phyloP scores from a whole-genome alignment of 225 moss, liverwort and hornwort genomes.

The Anthoceros angustus region DNA sequence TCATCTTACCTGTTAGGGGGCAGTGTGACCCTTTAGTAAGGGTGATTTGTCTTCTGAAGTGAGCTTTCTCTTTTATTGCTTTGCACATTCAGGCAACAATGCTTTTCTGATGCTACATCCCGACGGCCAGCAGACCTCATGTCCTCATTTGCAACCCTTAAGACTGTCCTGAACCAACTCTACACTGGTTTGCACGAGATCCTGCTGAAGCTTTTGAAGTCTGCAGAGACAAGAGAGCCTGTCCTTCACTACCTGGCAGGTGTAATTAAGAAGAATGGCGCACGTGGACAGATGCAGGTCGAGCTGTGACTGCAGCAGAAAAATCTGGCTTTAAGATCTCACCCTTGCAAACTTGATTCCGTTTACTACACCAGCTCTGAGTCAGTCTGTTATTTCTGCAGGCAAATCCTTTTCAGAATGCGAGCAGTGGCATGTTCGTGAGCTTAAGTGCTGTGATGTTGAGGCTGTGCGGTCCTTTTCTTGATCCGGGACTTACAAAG shows the following conservation, averaged over 20 bases:
- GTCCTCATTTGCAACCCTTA: constrained; percentile 63
- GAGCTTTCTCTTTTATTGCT: not conserved
- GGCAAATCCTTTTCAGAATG: constrained; percentile 71
- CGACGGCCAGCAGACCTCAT: constrained; percentile 53
- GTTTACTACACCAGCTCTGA: not conserved
- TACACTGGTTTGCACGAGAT: constrained; percentile 72
- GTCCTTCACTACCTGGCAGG: constrained; percentile 69
- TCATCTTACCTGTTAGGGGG: too few relatives aligned
- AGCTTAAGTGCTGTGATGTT: constrained; percentile 89
- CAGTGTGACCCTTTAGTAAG: too few relatives aligned
- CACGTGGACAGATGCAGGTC: constrained; percentile 89
- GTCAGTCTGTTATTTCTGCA: constrained; percentile 18
- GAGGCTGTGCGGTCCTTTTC: constrained; percentile 81
- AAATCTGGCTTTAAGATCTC: not conserved
- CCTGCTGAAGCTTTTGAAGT: constrained; percentile 59
- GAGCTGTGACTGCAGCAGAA: not conserved
- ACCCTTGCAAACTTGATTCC: not conserved
- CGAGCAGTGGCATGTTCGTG: constrained; percentile 93
- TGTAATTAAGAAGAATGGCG: constrained; percentile 65
- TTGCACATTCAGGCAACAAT: constrained; percentile 46
- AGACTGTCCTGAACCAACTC: constrained; percentile 73
- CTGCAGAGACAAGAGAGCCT: constrained; percentile 51
- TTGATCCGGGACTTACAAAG: constrained; percentile 51
- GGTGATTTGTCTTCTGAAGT: too few relatives aligned
- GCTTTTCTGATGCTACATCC: constrained; percentile 44